phyloP scores from a whole-genome alignment of 1,139 yeast species.

The Blastobotrys illinoisensis region DNA sequence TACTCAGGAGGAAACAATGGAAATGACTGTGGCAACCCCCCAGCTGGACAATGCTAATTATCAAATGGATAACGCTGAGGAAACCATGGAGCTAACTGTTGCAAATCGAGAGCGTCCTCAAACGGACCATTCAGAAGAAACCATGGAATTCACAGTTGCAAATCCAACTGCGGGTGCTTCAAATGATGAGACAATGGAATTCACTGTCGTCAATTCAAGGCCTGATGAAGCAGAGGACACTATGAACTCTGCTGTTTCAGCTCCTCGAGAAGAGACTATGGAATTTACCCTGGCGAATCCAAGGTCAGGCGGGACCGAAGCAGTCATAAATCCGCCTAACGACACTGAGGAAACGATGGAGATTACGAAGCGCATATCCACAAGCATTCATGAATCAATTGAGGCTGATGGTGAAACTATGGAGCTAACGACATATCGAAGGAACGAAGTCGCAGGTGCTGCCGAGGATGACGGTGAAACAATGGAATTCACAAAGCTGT shows the following conservation, averaged over 20 bases:
- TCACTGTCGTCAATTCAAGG: conserved; percentile 11
- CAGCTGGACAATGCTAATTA: not conserved
- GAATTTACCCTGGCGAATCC: conserved; percentile 9
- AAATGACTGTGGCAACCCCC: conserved; percentile 18
- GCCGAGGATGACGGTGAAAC: not conserved
- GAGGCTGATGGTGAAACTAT: conserved; percentile 1
- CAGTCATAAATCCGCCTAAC: too few relatives aligned
- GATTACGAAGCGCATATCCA: conserved; percentile 7
- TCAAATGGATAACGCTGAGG: conserved; percentile 6
- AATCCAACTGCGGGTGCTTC: conserved; percentile 8
- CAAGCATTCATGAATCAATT: not conserved
- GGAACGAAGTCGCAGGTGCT: not conserved
- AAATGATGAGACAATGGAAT: conserved; percentile 18
- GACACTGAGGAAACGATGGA: conserved; percentile 16
- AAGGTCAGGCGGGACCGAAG: not conserved
- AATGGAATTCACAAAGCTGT: conserved; percentile 19
- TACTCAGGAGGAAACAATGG: conserved; percentile 16
- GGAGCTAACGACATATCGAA: not conserved
- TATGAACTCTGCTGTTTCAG: conserved; percentile 12
- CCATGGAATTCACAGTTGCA: conserved; percentile 12
- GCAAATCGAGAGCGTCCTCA: not conserved
- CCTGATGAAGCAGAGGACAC: conserved; percentile 10
- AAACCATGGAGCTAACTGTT: conserved; percentile 11
- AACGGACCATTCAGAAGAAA: conserved; percentile 8
- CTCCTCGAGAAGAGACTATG: conserved; percentile 10